Evolutionary conservation across 1,284 basidiomycete genomes (phyloP).

Genomic region (Moesziomyces antarcticus): DNA sequence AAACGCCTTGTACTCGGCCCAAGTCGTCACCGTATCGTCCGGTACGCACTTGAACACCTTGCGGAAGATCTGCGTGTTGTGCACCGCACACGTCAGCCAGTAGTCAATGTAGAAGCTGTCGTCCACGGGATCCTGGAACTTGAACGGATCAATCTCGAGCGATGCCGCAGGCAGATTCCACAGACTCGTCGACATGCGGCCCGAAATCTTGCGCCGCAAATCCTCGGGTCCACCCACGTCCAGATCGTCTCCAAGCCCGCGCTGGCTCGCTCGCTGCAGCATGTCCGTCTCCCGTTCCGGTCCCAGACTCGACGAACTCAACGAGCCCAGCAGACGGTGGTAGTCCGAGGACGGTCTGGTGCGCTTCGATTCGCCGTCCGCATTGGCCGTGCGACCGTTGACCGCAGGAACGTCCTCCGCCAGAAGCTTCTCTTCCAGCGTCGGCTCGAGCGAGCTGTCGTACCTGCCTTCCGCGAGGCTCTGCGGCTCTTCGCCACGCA

Average conservation of each 20-base stretch:
- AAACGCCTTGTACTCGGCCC: slow-evolving; percentile 65
- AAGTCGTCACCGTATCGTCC: slow-evolving; percentile 65
- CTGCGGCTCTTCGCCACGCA: slow-evolving; percentile 28
- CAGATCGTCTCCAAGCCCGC: slow-evolving; percentile 11
- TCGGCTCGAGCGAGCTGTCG: slow-evolving; percentile 44
- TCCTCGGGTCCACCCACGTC: slow-evolving; percentile 24
- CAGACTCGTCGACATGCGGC: slow-evolving; percentile 48
- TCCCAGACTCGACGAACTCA: slow-evolving; percentile 22
- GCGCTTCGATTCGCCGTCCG: slow-evolving; percentile 6
- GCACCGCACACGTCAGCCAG: slow-evolving; percentile 60
- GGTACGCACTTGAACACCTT: slow-evolving; percentile 66
- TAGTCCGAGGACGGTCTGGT: slow-evolving; percentile 19
- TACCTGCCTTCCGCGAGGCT: slow-evolving; percentile 45
- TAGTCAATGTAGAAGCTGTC: slow-evolving; percentile 59
- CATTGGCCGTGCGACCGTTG: slow-evolving; percentile 18
- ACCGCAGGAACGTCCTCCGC: slow-evolving; percentile 25
- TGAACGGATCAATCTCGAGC: slow-evolving; percentile 49
- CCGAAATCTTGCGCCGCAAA: slow-evolving; percentile 30
- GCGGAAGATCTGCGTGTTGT: slow-evolving; percentile 66
- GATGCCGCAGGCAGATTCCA: slow-evolving; percentile 46
- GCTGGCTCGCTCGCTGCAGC: slow-evolving; percentile 27
- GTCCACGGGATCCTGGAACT: slow-evolving; percentile 56
- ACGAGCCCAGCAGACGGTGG: slow-evolving; percentile 25
- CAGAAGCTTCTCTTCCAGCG: slow-evolving; percentile 48
- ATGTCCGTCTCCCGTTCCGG: slow-evolving; percentile 34